Conservation (phyloP, 805 yeast species). For the Priceomyces castillae region DNA sequence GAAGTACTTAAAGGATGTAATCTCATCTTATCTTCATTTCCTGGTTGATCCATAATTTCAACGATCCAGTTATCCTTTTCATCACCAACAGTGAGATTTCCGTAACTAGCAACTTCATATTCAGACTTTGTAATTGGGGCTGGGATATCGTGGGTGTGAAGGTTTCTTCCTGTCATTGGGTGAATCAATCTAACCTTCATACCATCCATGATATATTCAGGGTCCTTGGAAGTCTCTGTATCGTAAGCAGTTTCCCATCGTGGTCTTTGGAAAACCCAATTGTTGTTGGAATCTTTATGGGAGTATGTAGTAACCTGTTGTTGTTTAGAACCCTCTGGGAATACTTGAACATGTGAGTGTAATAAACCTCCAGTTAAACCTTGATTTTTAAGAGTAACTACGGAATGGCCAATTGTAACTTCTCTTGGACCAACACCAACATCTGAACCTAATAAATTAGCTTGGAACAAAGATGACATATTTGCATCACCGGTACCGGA, state of each 20-base stretch:
- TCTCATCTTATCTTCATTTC: constrained; percentile 48
- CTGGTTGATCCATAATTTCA: constrained; percentile 62
- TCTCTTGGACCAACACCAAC: constrained; percentile 68
- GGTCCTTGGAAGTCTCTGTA: constrained; percentile 27
- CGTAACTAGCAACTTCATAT: constrained; percentile 72
- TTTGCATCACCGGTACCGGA: constrained; percentile 80
- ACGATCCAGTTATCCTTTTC: constrained; percentile 73
- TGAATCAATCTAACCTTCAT: constrained; percentile 62
- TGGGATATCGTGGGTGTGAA: constrained; percentile 67
- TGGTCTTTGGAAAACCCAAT: constrained; percentile 49
- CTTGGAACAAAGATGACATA: constrained; percentile 81
- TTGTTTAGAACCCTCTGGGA: constrained; percentile 47
- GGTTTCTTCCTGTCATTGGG: constrained; percentile 57
- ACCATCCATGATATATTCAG: constrained; percentile 52
- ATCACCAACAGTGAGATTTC: constrained; percentile 64
- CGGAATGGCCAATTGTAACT: constrained; percentile 51
- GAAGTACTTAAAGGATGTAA: constrained; percentile 83
- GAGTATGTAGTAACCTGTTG: constrained; percentile 48
- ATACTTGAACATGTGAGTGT: constrained; percentile 46
- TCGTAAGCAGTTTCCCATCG: constrained; percentile 35
- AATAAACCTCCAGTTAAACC: constrained; percentile 46
- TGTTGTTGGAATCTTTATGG: constrained; percentile 45
- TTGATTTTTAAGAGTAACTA: constrained; percentile 40
- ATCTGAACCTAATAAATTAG: constrained; percentile 64
- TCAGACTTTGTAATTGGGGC: constrained; percentile 59